Evolutionary conservation across 2,329 filamentous ascomycete species (phyloP), one percentile per base, ranked within the genome.

Genomic region (Aspergillus novofumigatus): DNA sequence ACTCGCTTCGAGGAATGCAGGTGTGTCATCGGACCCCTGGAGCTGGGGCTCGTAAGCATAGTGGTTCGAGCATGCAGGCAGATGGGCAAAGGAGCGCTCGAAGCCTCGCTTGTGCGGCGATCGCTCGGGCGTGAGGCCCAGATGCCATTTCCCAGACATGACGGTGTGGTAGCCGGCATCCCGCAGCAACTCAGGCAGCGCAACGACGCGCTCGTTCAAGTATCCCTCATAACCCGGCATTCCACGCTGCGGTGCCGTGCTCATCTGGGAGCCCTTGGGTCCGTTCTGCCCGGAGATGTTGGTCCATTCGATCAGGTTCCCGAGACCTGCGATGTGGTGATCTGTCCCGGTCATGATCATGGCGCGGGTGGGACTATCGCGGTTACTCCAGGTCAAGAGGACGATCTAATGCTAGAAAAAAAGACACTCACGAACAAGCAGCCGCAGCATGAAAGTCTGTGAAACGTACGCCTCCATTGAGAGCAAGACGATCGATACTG

Each of bases 301-400:
- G 45, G 79, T 81, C 80, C 81, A 85, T 71, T 85, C 82, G 60
- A 82, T 78, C 55, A 86, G 69, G 57, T 85, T 84, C 1, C 83
- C 84, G 2, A 87, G 74, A 1, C 85, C 74, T 10, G 75, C 75
- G 56, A 77, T 77, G 54, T 77, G 83, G 63, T 86, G 80, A 64
- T 86, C 84, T 0, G 84, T 87, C 3, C 84, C 84, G 0, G 83
- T 86, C 78, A 87, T 82, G 62, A 88, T 80, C 85, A 88, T 88
- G 20, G 84, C 83, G 41, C 85, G 77, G 2, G 83, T 85, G 1
- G 86, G 86, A 29, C 71, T 74, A 42, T 21, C 38, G 8, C 9
- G 32, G 21, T 59, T 49, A 57, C 20, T n/a, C 14, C 32, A 7
- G 32, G 14, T 7, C 14, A 17, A 7, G 14, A 7, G 5, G 5